Base-by-base conservation (phyloP, 2,329 filamentous ascomycete species). In the Nakataea oryzae region DNA sequence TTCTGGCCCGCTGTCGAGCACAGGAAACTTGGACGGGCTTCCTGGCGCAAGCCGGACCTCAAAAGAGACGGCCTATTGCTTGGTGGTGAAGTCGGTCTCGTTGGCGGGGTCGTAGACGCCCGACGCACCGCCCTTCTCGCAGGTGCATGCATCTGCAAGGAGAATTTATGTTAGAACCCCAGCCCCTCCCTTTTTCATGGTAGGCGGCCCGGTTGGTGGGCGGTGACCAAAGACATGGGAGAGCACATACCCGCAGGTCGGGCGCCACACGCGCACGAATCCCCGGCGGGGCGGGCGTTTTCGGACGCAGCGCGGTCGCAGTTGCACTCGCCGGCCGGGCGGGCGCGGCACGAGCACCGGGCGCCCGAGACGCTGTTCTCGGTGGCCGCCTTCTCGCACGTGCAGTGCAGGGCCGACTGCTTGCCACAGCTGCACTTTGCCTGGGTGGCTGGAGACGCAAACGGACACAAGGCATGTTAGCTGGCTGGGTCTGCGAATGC, bases 31-130 rank as follows among this genome's bases (percentile, higher is more conserved):
- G 24, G 41, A 21, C 24, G 6, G 41, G 41, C 41, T 50, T 41
- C 41, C 41, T 24, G 21, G 17, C 21, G 41, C 41, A n/a, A n/a
- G 21, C 21, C 41, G 41, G 11, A 50, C 21, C 21, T 11, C 24
- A 6, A 50, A n/a, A 17, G 24, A n/a, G 13, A 50, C 58, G 32
- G 13, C 3, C 6, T 75, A 81, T 67, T 77, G 76, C 77, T 83
- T 85, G 62, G 87, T 91, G 50, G 92, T 97, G 72, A 96, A 97
- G 75, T 97, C 93, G 59, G 83, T 90, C 84, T 97, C 93, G 67
- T 74, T 74, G 30, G 74, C 81, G 30, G 85, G 81, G 67, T 88
- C 84, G 63, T 81, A 80, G 54, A 85, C 82, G 67, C 83, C 81
- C 59, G 82, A 73, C 24, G 84, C 84, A 24, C 58, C 54, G 29